These are phyloP conservation scores for Boletus tylopilopsis DNA, from an alignment of 768 basidiomycete genomes.

Conservation along the genomic window DNA sequence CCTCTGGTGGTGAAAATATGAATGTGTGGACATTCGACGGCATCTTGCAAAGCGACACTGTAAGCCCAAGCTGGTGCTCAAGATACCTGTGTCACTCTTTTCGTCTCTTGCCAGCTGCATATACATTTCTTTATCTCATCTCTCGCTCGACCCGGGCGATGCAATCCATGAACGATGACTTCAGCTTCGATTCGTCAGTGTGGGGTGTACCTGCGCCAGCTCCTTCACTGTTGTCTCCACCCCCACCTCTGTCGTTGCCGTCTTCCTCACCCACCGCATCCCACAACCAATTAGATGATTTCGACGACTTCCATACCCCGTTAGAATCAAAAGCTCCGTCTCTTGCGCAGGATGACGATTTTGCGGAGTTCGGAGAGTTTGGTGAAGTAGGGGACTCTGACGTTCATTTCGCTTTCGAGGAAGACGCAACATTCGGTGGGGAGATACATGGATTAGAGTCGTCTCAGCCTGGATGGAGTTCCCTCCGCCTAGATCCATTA, in stretches of 20 bases:
- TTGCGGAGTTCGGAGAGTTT: slow-evolving; percentile 87
- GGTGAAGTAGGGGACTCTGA: slow-evolving; percentile 53
- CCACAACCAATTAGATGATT: slow-evolving; percentile 48
- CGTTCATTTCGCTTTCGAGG: slow-evolving; percentile 37
- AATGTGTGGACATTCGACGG: slow-evolving; percentile 39
- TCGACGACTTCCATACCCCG: slow-evolving; percentile 48
- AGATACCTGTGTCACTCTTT: not conserved
- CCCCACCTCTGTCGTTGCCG: slow-evolving; percentile 17
- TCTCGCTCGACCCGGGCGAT: too few species aligned
- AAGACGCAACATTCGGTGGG: slow-evolving; percentile 16
- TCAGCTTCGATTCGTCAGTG: slow-evolving; percentile 67
- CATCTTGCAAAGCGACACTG: too few species aligned
- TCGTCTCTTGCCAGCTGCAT: slow-evolving; percentile 2
- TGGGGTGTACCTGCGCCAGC: slow-evolving; percentile 53
- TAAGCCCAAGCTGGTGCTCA: too few species aligned
- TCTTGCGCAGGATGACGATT: slow-evolving; percentile 60
- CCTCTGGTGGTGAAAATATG: slow-evolving; percentile 58
- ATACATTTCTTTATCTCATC: slow-evolving; percentile 7
- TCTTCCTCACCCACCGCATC: slow-evolving; percentile 25
- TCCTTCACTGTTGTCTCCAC: slow-evolving; percentile 29
- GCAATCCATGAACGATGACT: slow-evolving; percentile 63
- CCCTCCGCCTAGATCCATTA: slow-evolving; percentile 62
- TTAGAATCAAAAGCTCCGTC: slow-evolving; percentile 41
- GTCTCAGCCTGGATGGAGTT: slow-evolving; percentile 50
- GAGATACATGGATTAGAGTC: slow-evolving; percentile 33